These are phyloP conservation scores for Lentinula sp. DNA, from an alignment of 768 basidiomycete genomes.

Conservation along the genomic window DNA sequence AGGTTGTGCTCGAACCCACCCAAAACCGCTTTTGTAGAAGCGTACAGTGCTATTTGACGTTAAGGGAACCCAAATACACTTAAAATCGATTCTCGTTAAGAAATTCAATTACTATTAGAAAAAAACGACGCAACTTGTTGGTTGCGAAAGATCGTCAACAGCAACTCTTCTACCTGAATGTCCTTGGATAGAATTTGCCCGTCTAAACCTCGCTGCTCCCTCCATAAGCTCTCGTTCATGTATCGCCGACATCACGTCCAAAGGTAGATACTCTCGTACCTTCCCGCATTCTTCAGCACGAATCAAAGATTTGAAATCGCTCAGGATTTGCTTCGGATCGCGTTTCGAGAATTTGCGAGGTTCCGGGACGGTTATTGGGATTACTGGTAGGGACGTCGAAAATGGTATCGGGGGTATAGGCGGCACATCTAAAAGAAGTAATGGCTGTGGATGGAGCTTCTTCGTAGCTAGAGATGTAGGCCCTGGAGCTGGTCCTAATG, in stretches of 20 bases:
- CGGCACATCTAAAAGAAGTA: not conserved
- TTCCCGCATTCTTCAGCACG: not conserved
- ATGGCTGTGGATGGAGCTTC: not conserved
- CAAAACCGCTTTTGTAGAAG: slow-evolving; percentile 25
- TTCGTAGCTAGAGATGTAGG: not conserved
- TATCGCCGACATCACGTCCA: slow-evolving; percentile 19
- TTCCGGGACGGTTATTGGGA: not conserved
- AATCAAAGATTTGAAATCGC: not conserved
- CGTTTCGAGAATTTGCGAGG: slow-evolving; percentile 1
- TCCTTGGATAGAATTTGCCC: not conserved
- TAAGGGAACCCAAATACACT: slow-evolving; percentile 30
- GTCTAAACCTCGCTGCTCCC: slow-evolving; percentile 9
- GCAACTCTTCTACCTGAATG: not conserved
- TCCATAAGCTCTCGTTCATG: slow-evolving; percentile 21
- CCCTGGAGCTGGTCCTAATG: not conserved
- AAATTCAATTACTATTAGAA: not conserved
- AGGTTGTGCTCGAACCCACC: slow-evolving; percentile 31
- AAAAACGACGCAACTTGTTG: slow-evolving; percentile 7
- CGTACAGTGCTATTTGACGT: slow-evolving; percentile 26
- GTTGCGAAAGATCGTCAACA: slow-evolving; percentile 9
- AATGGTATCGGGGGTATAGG: not conserved
- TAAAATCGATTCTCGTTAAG: slow-evolving; percentile 5
- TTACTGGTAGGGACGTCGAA: not conserved
- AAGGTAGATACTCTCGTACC: slow-evolving; percentile 6
- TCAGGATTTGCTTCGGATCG: not conserved